phyloP scores from a whole-genome alignment of 2,329 filamentous ascomycete genomes.

The Neodidymelliopsis sp. region DNA sequence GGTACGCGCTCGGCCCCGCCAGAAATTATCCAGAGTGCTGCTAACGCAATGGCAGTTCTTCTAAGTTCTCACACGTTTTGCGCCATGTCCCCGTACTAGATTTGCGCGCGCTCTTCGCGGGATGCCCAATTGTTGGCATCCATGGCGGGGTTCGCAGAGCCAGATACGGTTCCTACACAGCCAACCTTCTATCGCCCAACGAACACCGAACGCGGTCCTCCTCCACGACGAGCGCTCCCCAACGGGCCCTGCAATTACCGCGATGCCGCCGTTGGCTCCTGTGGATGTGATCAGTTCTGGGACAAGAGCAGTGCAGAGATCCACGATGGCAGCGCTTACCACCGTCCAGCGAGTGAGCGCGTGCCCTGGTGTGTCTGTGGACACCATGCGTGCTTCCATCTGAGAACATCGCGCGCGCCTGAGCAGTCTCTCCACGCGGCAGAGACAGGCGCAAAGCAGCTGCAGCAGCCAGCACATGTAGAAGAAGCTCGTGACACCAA shows the following conservation, averaged over 20 bases:
- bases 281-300: constrained; percentile 64
- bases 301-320: constrained; percentile 44
- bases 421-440: constrained; percentile 23
- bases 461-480: constrained; percentile 19
- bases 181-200: constrained; percentile 24
- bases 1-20: constrained; percentile 42
- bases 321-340: constrained; percentile 37
- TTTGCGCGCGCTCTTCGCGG: constrained; percentile 36
- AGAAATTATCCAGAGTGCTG: constrained; percentile 23
- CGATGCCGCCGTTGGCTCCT: constrained; percentile 56
- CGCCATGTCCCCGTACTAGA: constrained; percentile 43
- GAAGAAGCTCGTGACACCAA: constrained; percentile 14
- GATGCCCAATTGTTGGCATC: constrained; percentile 42
- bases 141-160: constrained; percentile 47
- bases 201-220: constrained; percentile 20
- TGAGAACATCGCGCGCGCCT: constrained; percentile 33
- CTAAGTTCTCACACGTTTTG: constrained; percentile 21
- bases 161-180: constrained; percentile 30
- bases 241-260: constrained; percentile 62
- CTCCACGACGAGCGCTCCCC: constrained; percentile 51
- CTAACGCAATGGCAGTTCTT: constrained; percentile 37
- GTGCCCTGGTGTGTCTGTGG: constrained; percentile 61
- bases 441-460: constrained; percentile 17
- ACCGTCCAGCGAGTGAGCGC: constrained; percentile 37
- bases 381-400: constrained; percentile 66